Conservation (phyloP, 2,329 filamentous ascomycete species). For the Verticillium nubilum region DNA sequence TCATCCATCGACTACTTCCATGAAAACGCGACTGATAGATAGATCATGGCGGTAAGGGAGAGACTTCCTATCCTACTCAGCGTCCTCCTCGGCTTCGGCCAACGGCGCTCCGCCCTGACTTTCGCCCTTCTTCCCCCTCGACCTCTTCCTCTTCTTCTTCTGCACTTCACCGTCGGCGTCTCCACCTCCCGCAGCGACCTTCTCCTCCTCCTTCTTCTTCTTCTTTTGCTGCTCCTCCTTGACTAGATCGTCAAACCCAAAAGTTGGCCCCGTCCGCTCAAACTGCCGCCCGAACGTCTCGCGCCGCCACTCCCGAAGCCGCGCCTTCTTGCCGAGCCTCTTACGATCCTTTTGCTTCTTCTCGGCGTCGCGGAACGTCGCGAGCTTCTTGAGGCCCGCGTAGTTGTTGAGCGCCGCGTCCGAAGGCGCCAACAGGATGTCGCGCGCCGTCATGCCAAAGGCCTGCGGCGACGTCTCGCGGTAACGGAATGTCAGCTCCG, state of each 20-base stretch:
- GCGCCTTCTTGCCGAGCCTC: slow-evolving; percentile 84
- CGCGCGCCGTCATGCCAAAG: slow-evolving; percentile 82
- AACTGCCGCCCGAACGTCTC: slow-evolving; percentile 57
- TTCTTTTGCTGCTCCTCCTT: slow-evolving; percentile 12
- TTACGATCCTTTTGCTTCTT: slow-evolving; percentile 90
- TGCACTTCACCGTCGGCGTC: slow-evolving; percentile 20
- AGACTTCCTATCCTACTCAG: background rate
- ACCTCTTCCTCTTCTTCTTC: slow-evolving; percentile 49
- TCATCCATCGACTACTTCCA: background rate
- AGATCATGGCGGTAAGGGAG: background rate
- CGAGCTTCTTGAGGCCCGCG: slow-evolving; percentile 91
- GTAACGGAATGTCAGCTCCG: slow-evolving; percentile 66
- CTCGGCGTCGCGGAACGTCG: slow-evolving; percentile 78
- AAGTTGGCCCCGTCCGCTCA: slow-evolving; percentile 44
- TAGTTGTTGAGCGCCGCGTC: slow-evolving; percentile 85
- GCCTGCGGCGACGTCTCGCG: slow-evolving; percentile 86
- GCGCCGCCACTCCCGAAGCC: slow-evolving; percentile 77
- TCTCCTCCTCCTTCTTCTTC: slow-evolving; percentile 21
- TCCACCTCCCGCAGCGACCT: slow-evolving; percentile 20
- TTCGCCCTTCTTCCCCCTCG: slow-evolving; percentile 36
- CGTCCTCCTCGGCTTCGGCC: slow-evolving; percentile 1
- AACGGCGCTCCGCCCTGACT: slow-evolving; percentile 6
- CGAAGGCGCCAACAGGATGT: slow-evolving; percentile 83
- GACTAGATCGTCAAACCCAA: slow-evolving; percentile 2
- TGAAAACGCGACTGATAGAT: background rate